These are phyloP conservation scores for Aspergillus ochraceoroseus DNA, from an alignment of 2,329 filamentous ascomycete species.

Conservation along the genomic window DNA sequence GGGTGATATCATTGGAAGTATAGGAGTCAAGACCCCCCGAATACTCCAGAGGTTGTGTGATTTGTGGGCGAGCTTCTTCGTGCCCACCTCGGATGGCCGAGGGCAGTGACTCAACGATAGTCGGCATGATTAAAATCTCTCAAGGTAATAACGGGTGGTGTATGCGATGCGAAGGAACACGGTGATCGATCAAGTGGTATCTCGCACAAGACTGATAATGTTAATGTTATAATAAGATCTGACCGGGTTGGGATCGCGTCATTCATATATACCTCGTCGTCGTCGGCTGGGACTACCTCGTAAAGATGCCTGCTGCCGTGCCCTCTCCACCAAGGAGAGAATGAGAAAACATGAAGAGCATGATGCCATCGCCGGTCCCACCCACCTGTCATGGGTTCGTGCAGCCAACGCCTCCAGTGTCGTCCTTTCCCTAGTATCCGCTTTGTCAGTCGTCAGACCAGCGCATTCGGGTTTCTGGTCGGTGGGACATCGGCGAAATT, in stretches of 20 bases:
- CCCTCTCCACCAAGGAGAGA: too few relatives aligned
- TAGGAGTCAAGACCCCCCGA: slow-evolving; percentile 39
- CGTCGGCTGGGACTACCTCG: neutral
- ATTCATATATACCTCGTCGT: slow-evolving; percentile 5
- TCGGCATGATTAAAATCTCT: slow-evolving; percentile 15
- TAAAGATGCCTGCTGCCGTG: neutral
- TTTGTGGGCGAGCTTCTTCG: slow-evolving; percentile 22
- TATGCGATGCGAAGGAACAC: too few relatives aligned
- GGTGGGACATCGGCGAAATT: slow-evolving; percentile 28
- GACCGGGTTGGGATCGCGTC: slow-evolving; percentile 3
- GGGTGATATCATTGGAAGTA: slow-evolving; percentile 39
- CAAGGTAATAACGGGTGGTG: too few relatives aligned
- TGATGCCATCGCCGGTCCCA: too few relatives aligned
- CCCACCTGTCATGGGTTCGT: too few relatives aligned
- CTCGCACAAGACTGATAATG: too few relatives aligned
- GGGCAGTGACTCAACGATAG: slow-evolving; percentile 10
- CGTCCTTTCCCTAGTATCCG: too few relatives aligned
- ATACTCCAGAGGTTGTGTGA: slow-evolving; percentile 35
- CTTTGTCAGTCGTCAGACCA: too few relatives aligned
- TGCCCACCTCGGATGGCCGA: slow-evolving; percentile 23
- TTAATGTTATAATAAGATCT: too few relatives aligned
- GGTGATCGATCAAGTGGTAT: too few relatives aligned
- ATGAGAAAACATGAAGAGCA: too few relatives aligned
- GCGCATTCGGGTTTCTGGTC: slow-evolving; percentile 7
- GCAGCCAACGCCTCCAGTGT: too few relatives aligned